Conservation (phyloP, 2,329 filamentous ascomycete genomes). For the Paracorniculantispora psalliotae region DNA sequence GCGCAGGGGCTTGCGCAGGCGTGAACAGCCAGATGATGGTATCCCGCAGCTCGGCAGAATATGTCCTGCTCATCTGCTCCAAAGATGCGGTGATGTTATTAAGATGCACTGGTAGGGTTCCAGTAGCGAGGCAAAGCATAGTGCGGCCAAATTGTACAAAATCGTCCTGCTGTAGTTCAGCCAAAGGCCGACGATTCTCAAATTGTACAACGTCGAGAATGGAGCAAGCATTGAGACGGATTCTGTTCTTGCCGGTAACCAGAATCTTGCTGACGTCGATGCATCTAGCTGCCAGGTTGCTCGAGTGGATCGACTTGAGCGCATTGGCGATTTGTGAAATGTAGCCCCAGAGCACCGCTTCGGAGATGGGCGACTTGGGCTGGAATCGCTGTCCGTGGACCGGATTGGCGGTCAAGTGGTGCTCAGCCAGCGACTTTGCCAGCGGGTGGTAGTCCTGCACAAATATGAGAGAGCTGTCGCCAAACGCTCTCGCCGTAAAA, state of each 20-base stretch:
- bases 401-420: conserved; percentile 54
- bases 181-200: conserved; percentile 61
- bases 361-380: conserved; percentile 50
- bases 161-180: conserved; percentile 83
- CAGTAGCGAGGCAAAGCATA: conserved; percentile 76
- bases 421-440: conserved; percentile 82
- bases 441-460: conserved; percentile 91
- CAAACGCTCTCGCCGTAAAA: conserved; percentile 89
- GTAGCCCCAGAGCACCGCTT: conserved; percentile 84
- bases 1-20: conserved; percentile 48
- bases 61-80: conserved; percentile 71
- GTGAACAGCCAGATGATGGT: conserved; percentile 78
- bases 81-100: conserved; percentile 64
- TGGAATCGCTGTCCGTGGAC: conserved; percentile 41
- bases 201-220: conserved; percentile 86
- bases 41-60: conserved; percentile 73
- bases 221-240: conserved; percentile 82
- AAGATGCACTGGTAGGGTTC: conserved; percentile 48
- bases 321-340: conserved; percentile 87
- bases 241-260: conserved; percentile 81
- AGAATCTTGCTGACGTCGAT: conserved; percentile 87
- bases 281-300: conserved; percentile 76
- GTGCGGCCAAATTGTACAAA: conserved; percentile 78
- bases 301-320: conserved; percentile 76
- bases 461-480: conserved; percentile 90